Percentiles rank a stretch among this genome's conserved stretches.
Conservation (phyloP, 768 basidiomycete genomes). For the Lentinula sp. region DNA sequence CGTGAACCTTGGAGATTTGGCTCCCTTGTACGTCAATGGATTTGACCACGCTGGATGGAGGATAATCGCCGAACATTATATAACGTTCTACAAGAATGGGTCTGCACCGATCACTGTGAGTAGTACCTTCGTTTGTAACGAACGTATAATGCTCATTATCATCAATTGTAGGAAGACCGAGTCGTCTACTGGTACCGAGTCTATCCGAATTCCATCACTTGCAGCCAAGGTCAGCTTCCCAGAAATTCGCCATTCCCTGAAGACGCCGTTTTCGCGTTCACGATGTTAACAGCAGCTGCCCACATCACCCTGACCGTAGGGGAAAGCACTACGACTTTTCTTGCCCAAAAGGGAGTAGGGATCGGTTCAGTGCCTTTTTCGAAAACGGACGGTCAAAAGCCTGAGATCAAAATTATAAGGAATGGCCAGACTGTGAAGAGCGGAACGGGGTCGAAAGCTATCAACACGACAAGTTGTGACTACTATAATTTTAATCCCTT, state of each 20-base stretch:
- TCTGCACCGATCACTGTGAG: slow-evolving; percentile 22
- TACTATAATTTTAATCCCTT: background rate
- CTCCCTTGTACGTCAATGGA: slow-evolving; percentile 19
- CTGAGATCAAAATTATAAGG: slow-evolving; percentile 20
- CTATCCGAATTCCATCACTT: slow-evolving; percentile 15
- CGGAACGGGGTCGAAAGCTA: background rate
- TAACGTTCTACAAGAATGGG: slow-evolving; percentile 17
- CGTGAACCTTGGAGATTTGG: slow-evolving; percentile 16
- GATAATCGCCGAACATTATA: slow-evolving; percentile 18
- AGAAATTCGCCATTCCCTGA: slow-evolving; percentile 22
- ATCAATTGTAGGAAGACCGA: slow-evolving; percentile 16
- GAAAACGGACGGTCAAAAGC: slow-evolving; percentile 17
- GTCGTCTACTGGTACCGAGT: slow-evolving; percentile 21
- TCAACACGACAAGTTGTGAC: background rate
- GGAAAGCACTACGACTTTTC: slow-evolving; percentile 13
- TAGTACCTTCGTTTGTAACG: slow-evolving; percentile 11
- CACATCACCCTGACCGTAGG: slow-evolving; percentile 26
- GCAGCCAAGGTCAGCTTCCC: slow-evolving; percentile 20
- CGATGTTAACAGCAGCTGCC: slow-evolving; percentile 25
- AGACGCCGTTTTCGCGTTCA: slow-evolving; percentile 32
- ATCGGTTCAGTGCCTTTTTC: slow-evolving; percentile 19
- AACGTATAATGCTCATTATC: slow-evolving; percentile 14
- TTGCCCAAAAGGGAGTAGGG: slow-evolving; percentile 12
- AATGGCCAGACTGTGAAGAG: slow-evolving; percentile 9
- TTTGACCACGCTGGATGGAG: slow-evolving; percentile 18